Base-by-base conservation (phyloP, 2,329 filamentous ascomycete genomes). In the Trichoderma sp. region DNA sequence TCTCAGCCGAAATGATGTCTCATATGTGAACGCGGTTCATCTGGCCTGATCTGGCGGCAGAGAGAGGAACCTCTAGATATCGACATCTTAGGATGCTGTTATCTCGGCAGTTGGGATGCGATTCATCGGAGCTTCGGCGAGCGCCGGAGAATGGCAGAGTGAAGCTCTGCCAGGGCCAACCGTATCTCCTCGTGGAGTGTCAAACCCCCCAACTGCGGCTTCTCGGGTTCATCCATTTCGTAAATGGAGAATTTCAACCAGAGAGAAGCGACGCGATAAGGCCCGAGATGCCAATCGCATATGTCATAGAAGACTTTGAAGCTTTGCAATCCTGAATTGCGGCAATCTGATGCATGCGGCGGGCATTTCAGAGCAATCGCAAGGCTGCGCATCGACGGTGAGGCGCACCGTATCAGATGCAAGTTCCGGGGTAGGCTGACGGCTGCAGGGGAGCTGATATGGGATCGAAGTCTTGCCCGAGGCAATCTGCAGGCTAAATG, bases 41-140 rank as follows among this genome's bases (percentile, higher is more conserved):
- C 30, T 21, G 14, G 43, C 43, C 51, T 26, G 41, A 56, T 56
- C 41, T 30, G 51, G 60, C 21, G 28, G 10, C 41, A 17, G 28
- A 63, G 28, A 63, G 59, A 56, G 51, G 30, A 28, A 48, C n/a
- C 26, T 26, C 30, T 57, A 30, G 21, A 28, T 63, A 57, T 57
- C 28, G 43, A 14, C 50, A 45, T 21, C 26, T 56, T 30, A 24
- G 15, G 47, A 10, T 15, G 9, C 28, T 48, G 52, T 55, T 57
- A 63, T 54, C 50, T 62, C 21, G 14, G 21, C n/a, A 10, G 1
- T 34, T 26, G 43, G 44, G 19, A 26, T 43, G 56, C 51, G 3
- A 57, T 43, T 51, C n/a, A 15, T 48, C 17, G 30, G 1, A 28
- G 51, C 28, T 57, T 34, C 61, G 51, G 43, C 30, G 17, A 41